A percentile compares a stretch with the other conserved stretches of the same genome.
Evolutionary conservation across 2,329 filamentous ascomycete species (phyloP).

Genomic region (Pleomassaria siparia): DNA sequence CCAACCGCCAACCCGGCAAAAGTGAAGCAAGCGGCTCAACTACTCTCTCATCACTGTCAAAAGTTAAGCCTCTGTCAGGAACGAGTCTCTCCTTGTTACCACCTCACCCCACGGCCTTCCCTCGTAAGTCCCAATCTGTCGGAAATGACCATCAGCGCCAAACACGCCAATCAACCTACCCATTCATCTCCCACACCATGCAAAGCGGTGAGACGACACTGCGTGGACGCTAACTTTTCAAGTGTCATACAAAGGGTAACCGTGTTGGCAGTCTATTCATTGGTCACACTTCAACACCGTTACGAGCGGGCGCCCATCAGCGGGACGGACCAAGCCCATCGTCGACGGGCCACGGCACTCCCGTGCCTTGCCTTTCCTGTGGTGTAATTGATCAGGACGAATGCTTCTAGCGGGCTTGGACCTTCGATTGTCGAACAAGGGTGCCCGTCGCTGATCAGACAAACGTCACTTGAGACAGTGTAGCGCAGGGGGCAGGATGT

Average conservation of each 20-base stretch:
- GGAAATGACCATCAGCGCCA: no score
- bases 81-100: not conserved
- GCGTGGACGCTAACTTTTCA: not conserved
- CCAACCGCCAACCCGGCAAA: not conserved
- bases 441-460: conserved; percentile 5
- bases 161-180: no score
- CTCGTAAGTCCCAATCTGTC: conserved; percentile 1
- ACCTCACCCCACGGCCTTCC: not conserved
- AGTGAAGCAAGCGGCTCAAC: conserved; percentile 16
- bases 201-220: conserved; percentile 4
- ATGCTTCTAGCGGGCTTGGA: conserved; percentile 16
- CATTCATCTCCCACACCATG: not conserved
- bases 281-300: conserved; percentile 2
- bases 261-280: conserved; percentile 6
- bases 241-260: conserved; percentile 2
- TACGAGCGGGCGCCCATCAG: conserved; percentile 1
- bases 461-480: conserved; percentile 12
- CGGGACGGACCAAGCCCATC: not conserved
- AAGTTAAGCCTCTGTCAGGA: conserved; percentile 2
- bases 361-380: conserved; percentile 10
- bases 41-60: no score
- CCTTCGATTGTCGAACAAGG: conserved; percentile 15
- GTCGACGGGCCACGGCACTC: conserved; percentile 8
- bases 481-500: not conserved
- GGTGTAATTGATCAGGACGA: conserved; percentile 19